Evolutionary conservation across 2,329 filamentous ascomycete genomes (phyloP).

Genomic region (Ambrosiella beaveri): DNA sequence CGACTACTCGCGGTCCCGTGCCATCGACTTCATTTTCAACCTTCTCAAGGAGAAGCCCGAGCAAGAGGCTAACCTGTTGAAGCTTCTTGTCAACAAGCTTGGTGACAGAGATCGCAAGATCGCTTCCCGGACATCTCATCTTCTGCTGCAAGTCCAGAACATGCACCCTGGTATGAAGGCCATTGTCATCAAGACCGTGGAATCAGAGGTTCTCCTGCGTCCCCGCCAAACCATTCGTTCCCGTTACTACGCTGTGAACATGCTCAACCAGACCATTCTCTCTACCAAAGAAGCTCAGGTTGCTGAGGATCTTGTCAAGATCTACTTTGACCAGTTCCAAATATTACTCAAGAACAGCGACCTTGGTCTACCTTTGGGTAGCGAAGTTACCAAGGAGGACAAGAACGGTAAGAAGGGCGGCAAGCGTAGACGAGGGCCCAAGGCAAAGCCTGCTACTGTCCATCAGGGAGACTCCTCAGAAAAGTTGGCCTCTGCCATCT

Average conservation of each 20-base stretch:
- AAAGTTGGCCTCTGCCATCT: slow-evolving; percentile 77
- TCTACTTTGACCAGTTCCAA: slow-evolving; percentile 86
- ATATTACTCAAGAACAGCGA: slow-evolving; percentile 52
- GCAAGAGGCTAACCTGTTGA: slow-evolving; percentile 84
- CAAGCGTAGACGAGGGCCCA: slow-evolving; percentile 17
- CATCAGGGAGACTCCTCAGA: slow-evolving; percentile 27
- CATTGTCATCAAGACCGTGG: slow-evolving; percentile 67
- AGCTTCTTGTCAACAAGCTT: slow-evolving; percentile 87
- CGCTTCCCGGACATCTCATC: slow-evolving; percentile 78
- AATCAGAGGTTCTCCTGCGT: slow-evolving; percentile 73
- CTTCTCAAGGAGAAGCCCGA: slow-evolving; percentile 90
- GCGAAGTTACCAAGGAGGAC: slow-evolving; percentile 20
- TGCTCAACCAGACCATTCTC: slow-evolving; percentile 88
- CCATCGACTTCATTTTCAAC: slow-evolving; percentile 81
- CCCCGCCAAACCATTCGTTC: slow-evolving; percentile 76
- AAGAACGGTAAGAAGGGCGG: slow-evolving; percentile 18
- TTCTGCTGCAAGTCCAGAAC: slow-evolving; percentile 78
- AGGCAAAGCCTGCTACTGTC: neutral
- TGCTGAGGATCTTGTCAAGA: slow-evolving; percentile 64
- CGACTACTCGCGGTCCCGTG: slow-evolving; percentile 74
- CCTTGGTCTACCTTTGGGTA: slow-evolving; percentile 24
- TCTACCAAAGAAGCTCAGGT: slow-evolving; percentile 68
- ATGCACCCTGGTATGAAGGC: slow-evolving; percentile 88
- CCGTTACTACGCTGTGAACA: slow-evolving; percentile 92
- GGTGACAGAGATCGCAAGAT: slow-evolving; percentile 94